A percentile compares a stretch with the other conserved stretches of the same genome.
Conservation (phyloP, 2,329 filamentous ascomycete genomes). For the Claviceps maximensis region DNA sequence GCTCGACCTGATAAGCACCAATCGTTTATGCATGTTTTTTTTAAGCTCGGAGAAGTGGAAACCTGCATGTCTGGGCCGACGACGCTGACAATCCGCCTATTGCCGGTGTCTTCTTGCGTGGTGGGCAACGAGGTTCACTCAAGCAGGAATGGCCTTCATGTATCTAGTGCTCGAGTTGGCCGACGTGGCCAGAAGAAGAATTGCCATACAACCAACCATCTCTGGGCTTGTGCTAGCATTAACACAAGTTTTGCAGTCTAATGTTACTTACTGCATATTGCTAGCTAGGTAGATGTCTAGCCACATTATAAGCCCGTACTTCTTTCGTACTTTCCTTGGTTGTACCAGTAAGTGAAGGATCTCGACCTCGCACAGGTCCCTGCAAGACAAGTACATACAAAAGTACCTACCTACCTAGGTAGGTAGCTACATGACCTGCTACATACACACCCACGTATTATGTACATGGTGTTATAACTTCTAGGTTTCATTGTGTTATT, state of each 20-base stretch:
- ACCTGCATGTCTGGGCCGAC: background rate
- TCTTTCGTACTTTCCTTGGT: background rate
- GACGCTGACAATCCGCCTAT: background rate
- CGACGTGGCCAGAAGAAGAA: background rate
- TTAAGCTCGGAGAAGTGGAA: background rate
- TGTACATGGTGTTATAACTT: too few species aligned
- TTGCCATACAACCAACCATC: background rate
- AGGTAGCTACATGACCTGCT: too few species aligned
- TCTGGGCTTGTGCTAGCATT: background rate
- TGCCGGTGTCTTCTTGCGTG: background rate
- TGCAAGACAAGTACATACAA: too few species aligned
- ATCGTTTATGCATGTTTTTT: background rate
- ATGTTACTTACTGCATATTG: background rate
- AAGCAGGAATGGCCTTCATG: background rate
- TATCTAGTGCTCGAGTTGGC: background rate
- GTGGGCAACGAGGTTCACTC: background rate
- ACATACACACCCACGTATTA: too few species aligned
- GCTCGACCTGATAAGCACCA: background rate
- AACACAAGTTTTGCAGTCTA: background rate
- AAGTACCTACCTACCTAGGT: too few species aligned
- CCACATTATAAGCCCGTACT: background rate
- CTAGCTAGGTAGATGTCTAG: background rate
- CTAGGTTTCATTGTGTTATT: too few species aligned
- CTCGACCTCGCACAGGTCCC: too few species aligned
- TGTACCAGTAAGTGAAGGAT: background rate